A percentile compares a stretch with the other conserved stretches of the same genome.
Evolutionary conservation across 164 flowering plant genomes (phyloP).

Genomic region (Echeveria elegans): DNA sequence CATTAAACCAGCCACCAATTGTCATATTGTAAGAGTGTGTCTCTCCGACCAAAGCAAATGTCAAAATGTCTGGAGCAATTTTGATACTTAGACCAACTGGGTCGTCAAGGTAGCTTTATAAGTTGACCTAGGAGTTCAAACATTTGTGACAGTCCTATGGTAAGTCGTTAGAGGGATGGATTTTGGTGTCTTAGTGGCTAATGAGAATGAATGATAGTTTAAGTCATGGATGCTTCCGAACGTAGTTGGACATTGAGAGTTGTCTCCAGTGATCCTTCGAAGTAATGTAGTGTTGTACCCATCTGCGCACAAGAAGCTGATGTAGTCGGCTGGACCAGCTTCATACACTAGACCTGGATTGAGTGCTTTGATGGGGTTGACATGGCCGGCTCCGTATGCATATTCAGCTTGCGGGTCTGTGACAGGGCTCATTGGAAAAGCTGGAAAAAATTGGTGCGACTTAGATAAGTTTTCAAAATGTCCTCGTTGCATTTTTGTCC

Average conservation of each 20-base stretch:
- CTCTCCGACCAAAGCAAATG: conserved; percentile 15
- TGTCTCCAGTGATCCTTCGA: conserved; percentile 11
- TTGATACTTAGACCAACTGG: conserved; percentile 13
- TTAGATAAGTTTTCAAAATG: too few species aligned
- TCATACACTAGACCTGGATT: conserved; percentile 22
- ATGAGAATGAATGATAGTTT: conserved; percentile 19
- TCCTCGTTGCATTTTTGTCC: too few species aligned
- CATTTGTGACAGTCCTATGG: conserved; percentile 16
- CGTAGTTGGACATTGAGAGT: conserved; percentile 8
- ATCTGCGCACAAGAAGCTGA: conserved; percentile 16
- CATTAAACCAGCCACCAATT: conserved; percentile 6
- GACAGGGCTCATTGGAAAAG: conserved; percentile 10
- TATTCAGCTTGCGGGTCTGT: conserved; percentile 13
- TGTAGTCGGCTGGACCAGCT: conserved; percentile 12
- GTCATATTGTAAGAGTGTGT: conserved; percentile 11
- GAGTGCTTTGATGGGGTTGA: conserved; percentile 17
- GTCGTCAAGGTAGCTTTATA: conserved; percentile 12
- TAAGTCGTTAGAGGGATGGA: not conserved
- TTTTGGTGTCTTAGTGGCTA: not conserved
- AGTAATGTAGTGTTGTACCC: conserved; percentile 11
- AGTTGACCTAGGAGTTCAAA: conserved; percentile 10
- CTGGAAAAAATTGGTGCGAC: too few species aligned
- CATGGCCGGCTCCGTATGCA: conserved; percentile 21
- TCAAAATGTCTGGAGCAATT: conserved; percentile 13
- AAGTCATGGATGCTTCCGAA: conserved; percentile 10